Conservation (phyloP, 2,329 filamentous ascomycete genomes). For the Leptographium procerum region DNA sequence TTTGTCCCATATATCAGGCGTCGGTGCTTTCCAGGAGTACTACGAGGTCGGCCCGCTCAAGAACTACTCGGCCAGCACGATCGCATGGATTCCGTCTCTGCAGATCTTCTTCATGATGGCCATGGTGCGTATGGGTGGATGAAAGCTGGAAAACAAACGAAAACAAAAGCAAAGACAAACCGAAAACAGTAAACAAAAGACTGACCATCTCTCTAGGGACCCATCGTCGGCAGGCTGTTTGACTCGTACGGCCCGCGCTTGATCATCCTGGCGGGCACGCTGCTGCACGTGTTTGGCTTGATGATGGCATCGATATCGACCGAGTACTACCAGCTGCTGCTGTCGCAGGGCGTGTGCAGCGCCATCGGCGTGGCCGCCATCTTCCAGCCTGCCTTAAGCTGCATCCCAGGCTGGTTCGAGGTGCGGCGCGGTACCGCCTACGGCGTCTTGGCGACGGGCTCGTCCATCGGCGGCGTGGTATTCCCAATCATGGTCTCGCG, state of each 20-base stretch:
- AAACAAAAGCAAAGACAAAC: too few relatives aligned
- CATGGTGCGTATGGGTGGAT: conserved; percentile 16
- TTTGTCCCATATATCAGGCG: conserved; percentile 14
- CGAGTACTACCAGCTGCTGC: conserved; percentile 20
- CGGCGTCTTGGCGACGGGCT: conserved; percentile 15
- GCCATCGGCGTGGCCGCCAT: conserved; percentile 12
- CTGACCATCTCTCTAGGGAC: conserved; percentile 20
- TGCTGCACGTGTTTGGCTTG: conserved; percentile 42
- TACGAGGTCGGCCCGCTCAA: conserved; percentile 38
- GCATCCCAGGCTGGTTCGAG: conserved; percentile 15
- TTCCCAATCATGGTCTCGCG: conserved; percentile 19
- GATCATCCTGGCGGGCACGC: conserved; percentile 34
- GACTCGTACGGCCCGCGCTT: conserved; percentile 47
- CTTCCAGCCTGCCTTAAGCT: conserved; percentile 14
- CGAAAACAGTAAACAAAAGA: too few relatives aligned
- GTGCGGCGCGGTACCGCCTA: conserved; percentile 15
- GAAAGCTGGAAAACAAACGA: too few relatives aligned
- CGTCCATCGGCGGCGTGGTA: conserved; percentile 18
- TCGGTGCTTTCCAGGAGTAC: conserved; percentile 47
- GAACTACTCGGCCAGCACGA: conserved; percentile 37
- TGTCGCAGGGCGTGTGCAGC: conserved; percentile 15
- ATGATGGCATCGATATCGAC: conserved; percentile 43
- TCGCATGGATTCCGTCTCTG: conserved; percentile 52
- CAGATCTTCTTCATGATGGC: conserved; percentile 33
- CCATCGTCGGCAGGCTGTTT: conserved; percentile 47